phyloP scores from a whole-genome alignment of 1,284 basidiomycete genomes.

The Trametes polyzona region DNA sequence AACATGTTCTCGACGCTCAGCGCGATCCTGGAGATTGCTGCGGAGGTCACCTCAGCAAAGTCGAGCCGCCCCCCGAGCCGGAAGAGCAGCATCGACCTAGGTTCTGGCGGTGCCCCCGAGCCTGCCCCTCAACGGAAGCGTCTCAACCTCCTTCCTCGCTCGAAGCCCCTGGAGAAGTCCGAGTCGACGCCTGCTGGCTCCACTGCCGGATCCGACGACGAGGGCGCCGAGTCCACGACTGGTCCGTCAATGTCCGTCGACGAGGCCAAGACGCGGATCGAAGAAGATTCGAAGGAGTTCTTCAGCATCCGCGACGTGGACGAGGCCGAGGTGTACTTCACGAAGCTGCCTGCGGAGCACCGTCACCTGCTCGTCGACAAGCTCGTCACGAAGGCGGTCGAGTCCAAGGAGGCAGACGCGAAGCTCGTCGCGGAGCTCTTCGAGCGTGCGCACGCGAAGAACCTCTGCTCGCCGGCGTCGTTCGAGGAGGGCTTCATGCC shows the following conservation, averaged over 20 bases:
- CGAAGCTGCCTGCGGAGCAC: slow-evolving; percentile 65
- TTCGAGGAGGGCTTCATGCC: slow-evolving; percentile 71
- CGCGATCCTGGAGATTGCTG: slow-evolving; percentile 56
- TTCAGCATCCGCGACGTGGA: slow-evolving; percentile 78
- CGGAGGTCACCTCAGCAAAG: slow-evolving; percentile 57
- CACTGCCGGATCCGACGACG: slow-evolving; percentile 57
- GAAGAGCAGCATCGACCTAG: slow-evolving; percentile 54
- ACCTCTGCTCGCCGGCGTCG: slow-evolving; percentile 53
- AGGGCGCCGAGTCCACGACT: slow-evolving; percentile 43
- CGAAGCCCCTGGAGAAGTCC: slow-evolving; percentile 51
- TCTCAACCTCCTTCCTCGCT: slow-evolving; percentile 69
- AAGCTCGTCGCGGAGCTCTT: slow-evolving; percentile 77
- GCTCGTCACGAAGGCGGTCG: slow-evolving; percentile 71
- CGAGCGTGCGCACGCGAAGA: slow-evolving; percentile 56
- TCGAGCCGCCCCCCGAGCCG: slow-evolving; percentile 52
- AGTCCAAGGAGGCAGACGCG: slow-evolving; percentile 86
- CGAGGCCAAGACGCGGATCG: slow-evolving; percentile 79
- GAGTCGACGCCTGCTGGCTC: slow-evolving; percentile 56
- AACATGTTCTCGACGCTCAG: slow-evolving; percentile 85
- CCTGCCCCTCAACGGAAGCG: slow-evolving; percentile 66
- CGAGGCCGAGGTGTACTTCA: slow-evolving; percentile 88
- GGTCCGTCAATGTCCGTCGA: slow-evolving; percentile 63
- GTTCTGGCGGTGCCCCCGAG: slow-evolving; percentile 38
- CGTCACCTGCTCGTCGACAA: slow-evolving; percentile 74
- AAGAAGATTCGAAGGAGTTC: slow-evolving; percentile 79